Base-by-base conservation (phyloP, 768 basidiomycete species). In the Cubamyces sp. region DNA sequence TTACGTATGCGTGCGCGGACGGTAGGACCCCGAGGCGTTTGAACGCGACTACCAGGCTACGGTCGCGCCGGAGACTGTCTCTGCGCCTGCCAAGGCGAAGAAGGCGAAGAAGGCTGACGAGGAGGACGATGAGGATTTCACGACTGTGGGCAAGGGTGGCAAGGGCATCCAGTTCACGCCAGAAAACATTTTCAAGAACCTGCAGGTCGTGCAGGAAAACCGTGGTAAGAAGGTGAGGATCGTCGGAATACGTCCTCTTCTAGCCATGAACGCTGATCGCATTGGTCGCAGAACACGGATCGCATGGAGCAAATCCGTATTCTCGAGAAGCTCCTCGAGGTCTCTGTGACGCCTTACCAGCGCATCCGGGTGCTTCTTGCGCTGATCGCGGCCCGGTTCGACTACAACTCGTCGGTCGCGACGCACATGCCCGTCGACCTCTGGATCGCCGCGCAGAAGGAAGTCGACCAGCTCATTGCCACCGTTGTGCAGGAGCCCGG, bases 301-400 rank as follows among this genome's bases (percentile, higher is more conserved):
- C 88, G 97, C 49, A 84, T 84, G 11, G 96, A 98, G 75, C 96
- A 97, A 82, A 92, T 97, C 67, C 87, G 89, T 62, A 92, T 94
- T 55, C 82, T 98, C 18, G 91, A 95, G 71, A 88, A 90, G 68
- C 81, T 98, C 14, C 81, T 96, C 12, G 88, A 90, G 69, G 91
- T 96, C 15, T 88, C 95, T 6, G 84, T 82, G 14, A 96, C 94
- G 5, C 78, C 92, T 0, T 99, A 99, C 74, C 94, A 96, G 71
- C 87, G 87, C 66, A 95, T 99, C 62, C 90, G 97, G 57, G 94
- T 99, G 34, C 86, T 98, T 37, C 85, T 99, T 54, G 91, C 95
- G 16, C 84, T 98, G 57, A 86, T 98, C 68, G 94, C 96, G 3
- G 92, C 95, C 9, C 91, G 95, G 46, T 97, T 98, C 73, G 97